phyloP scores from a whole-genome alignment of 495 filamentous ascomycete species.

The Penicillium pancosmium region DNA sequence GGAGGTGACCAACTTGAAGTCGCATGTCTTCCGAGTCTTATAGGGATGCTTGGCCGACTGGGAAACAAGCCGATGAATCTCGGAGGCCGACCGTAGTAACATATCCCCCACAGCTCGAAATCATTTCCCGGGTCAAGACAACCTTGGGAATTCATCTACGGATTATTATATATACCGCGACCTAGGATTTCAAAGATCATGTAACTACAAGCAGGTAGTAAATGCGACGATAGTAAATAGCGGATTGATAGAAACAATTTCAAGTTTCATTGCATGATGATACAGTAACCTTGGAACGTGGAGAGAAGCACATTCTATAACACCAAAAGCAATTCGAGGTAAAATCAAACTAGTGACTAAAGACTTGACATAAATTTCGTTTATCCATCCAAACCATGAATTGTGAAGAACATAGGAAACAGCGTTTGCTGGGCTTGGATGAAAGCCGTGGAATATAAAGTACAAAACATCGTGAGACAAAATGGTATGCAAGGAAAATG shows the following conservation, averaged over 20 bases:
- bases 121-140: no score
- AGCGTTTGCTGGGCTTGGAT: not conserved
- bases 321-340: not conserved
- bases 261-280: not conserved
- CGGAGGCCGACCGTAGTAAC: not conserved
- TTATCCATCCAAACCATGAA: not conserved
- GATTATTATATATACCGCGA: no score
- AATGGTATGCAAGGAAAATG: not conserved
- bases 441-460: not conserved
- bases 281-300: not conserved
- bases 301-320: not conserved
- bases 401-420: not conserved
- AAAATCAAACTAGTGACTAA: not conserved
- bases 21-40: no score
- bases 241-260: constrained; percentile 8
- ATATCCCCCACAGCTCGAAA: not conserved
- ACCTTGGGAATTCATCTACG: no score
- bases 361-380: not conserved
- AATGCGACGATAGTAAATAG: not conserved
- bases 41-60: not conserved
- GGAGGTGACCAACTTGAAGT: no score
- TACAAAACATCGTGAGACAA: not conserved
- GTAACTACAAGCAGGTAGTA: no score
- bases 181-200: no score
- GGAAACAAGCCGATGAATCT: not conserved